phyloP scores from a whole-genome alignment of 73 alveolate species.

The Uronychia binucleata region DNA sequence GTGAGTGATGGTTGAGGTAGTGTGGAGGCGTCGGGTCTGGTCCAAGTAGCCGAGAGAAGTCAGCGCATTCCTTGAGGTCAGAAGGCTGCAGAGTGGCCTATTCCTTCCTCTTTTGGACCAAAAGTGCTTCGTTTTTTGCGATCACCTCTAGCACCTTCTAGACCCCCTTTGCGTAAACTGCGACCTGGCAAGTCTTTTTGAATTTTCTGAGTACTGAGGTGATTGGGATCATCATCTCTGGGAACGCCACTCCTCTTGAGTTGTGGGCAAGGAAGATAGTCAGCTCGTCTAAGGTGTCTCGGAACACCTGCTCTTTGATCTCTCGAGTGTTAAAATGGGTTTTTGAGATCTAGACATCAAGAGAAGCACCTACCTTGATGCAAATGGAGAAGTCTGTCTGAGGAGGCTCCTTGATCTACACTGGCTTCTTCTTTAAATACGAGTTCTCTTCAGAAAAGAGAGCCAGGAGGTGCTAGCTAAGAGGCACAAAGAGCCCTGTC shows the following conservation, averaged over 20 bases:
- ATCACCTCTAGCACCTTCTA: slow-evolving; percentile 24
- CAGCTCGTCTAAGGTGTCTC: slow-evolving; percentile 29
- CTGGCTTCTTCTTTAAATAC: slow-evolving; percentile 15
- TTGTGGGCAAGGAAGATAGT: slow-evolving; percentile 26
- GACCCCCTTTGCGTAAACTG: slow-evolving; percentile 27
- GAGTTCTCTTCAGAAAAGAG: slow-evolving; percentile 23
- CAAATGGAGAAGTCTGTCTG: not conserved
- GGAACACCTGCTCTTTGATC: slow-evolving; percentile 24
- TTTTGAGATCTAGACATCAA: slow-evolving; percentile 41
- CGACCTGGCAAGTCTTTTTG: slow-evolving; percentile 28
- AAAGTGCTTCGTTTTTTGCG: slow-evolving; percentile 32
- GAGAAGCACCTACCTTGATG: not conserved
- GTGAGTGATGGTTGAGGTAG: too few relatives aligned
- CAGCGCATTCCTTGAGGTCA: not conserved
- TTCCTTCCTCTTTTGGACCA: slow-evolving; percentile 11
- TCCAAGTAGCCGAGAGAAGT: not conserved
- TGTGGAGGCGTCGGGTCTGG: not conserved
- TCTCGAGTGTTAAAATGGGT: slow-evolving; percentile 23
- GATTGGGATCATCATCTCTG: slow-evolving; percentile 38
- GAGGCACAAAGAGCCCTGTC: slow-evolving; percentile 42
- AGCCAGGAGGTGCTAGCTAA: slow-evolving; percentile 26
- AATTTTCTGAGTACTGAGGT: slow-evolving; percentile 31
- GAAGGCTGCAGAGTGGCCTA: not conserved
- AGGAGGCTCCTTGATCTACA: slow-evolving; percentile 10
- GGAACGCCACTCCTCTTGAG: slow-evolving; percentile 28